Conservation (phyloP, 1,284 basidiomycete species). For the Pholiota adiposa region DNA sequence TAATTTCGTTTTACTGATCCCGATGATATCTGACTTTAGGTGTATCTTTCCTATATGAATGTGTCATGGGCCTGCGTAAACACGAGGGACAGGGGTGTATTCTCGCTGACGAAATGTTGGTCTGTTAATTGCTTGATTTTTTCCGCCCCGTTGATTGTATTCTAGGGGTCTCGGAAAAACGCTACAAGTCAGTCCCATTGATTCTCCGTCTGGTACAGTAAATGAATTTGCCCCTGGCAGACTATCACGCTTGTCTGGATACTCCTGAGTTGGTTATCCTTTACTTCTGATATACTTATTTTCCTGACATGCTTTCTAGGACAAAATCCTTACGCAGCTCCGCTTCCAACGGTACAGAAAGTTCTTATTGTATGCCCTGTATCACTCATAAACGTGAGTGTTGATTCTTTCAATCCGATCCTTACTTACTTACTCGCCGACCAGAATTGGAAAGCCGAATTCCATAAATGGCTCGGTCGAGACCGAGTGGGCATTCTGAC, state of each 20-base stretch:
- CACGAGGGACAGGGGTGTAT: constrained; percentile 93
- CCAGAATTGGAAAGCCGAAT: constrained; percentile 96
- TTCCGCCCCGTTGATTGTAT: constrained; percentile 12
- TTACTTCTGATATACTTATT: neutral
- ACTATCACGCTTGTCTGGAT: constrained; percentile 91
- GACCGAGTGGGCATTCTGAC: constrained; percentile 82
- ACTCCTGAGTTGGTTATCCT: constrained; percentile 68
- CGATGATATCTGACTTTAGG: constrained; percentile 44
- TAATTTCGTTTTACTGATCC: neutral
- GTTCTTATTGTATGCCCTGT: constrained; percentile 95
- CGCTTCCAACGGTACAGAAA: constrained; percentile 69
- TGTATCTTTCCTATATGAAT: constrained; percentile 92
- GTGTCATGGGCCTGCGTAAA: constrained; percentile 91
- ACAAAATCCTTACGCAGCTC: constrained; percentile 81
- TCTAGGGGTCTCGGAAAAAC: constrained; percentile 94
- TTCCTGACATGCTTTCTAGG: constrained; percentile 43
- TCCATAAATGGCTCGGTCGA: constrained; percentile 92
- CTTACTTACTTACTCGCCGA: neutral
- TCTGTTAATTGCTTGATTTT: constrained; percentile 22
- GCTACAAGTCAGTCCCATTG: constrained; percentile 55
- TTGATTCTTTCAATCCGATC: neutral
- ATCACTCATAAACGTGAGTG: constrained; percentile 78
- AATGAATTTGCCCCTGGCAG: constrained; percentile 38
- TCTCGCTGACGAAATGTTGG: constrained; percentile 96
- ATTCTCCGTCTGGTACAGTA: neutral